These are phyloP conservation scores for Sporothrix inflata DNA, from an alignment of 2,329 filamentous ascomycete genomes.

Conservation along the genomic window DNA sequence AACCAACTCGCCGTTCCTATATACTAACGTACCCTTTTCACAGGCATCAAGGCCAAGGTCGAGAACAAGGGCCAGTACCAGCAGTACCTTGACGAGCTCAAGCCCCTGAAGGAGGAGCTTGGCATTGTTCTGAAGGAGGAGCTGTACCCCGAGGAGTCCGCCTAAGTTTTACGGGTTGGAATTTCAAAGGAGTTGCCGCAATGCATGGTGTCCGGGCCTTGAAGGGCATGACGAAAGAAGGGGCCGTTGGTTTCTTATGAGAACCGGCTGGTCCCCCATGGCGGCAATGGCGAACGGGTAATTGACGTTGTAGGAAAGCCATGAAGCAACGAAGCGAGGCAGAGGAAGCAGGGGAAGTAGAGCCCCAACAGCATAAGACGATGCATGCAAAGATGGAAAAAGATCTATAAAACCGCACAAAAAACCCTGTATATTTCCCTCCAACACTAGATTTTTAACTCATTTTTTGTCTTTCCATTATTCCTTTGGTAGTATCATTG, in stretches of 20 bases:
- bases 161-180: conserved; percentile 8
- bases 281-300: neutral
- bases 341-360: neutral
- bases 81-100: conserved; percentile 92
- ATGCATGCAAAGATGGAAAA: conserved; percentile 14
- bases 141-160: conserved; percentile 67
- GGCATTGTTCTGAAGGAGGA: conserved; percentile 90
- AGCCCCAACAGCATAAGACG: conserved; percentile 15
- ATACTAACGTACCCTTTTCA: conserved; percentile 19
- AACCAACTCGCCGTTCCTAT: neutral
- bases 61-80: conserved; percentile 98
- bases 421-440: conserved; percentile 8
- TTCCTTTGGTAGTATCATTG: neutral
- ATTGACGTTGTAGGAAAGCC: conserved; percentile 10
- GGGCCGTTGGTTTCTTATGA: neutral
- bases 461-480: conserved; percentile 10
- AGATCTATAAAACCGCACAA: conserved; percentile 17
- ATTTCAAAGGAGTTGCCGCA: neutral
- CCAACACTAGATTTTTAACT: conserved; percentile 6
- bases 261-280: neutral
- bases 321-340: conserved; percentile 11
- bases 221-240: neutral
- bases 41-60: conserved; percentile 98
- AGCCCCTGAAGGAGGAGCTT: conserved; percentile 89
- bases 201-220: neutral